These are phyloP conservation scores for Akanthomyces uredinophilus DNA, from an alignment of 2,329 filamentous ascomycete species.

Conservation along the genomic window DNA sequence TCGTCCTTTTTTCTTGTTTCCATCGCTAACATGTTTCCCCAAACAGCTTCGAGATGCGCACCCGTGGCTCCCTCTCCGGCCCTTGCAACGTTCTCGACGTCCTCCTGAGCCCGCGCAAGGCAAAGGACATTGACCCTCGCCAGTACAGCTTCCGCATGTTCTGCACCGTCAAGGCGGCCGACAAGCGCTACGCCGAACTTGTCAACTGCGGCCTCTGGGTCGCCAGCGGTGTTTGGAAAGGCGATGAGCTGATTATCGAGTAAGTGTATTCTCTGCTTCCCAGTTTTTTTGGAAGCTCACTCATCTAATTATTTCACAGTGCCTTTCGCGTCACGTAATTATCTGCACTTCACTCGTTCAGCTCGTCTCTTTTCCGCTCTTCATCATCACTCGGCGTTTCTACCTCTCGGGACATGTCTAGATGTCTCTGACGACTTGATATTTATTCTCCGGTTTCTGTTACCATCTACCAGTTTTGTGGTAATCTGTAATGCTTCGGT, in stretches of 20 bases:
- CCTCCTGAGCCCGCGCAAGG: slow-evolving; percentile 32
- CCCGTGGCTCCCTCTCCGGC: slow-evolving; percentile 43
- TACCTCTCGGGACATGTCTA: not conserved
- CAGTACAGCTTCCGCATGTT: slow-evolving; percentile 46
- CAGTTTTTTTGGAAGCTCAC: not conserved
- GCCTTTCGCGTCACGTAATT: slow-evolving; percentile 31
- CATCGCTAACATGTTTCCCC: not conserved
- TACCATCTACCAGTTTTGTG: not conserved
- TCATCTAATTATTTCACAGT: slow-evolving; percentile 18
- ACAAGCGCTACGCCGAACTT: slow-evolving; percentile 43
- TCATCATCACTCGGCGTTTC: slow-evolving; percentile 17
- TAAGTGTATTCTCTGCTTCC: slow-evolving; percentile 23
- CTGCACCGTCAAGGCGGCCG: slow-evolving; percentile 45
- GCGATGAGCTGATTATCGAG: slow-evolving; percentile 43
- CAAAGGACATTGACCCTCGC: slow-evolving; percentile 36
- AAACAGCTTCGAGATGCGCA: slow-evolving; percentile 38
- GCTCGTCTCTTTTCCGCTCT: not conserved
- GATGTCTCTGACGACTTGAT: not conserved
- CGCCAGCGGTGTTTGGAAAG: slow-evolving; percentile 43
- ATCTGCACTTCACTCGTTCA: not conserved
- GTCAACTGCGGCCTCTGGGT: slow-evolving; percentile 48
- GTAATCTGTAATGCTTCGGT: slow-evolving; percentile 1
- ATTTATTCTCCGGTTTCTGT: not conserved
- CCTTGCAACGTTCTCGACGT: slow-evolving; percentile 39
- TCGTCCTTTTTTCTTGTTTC: not conserved